Percentiles rank a stretch among this genome's conserved stretches.
phyloP scores from a whole-genome alignment of 495 filamentous ascomycete species.

The Lindgomyces ingoldianus region DNA sequence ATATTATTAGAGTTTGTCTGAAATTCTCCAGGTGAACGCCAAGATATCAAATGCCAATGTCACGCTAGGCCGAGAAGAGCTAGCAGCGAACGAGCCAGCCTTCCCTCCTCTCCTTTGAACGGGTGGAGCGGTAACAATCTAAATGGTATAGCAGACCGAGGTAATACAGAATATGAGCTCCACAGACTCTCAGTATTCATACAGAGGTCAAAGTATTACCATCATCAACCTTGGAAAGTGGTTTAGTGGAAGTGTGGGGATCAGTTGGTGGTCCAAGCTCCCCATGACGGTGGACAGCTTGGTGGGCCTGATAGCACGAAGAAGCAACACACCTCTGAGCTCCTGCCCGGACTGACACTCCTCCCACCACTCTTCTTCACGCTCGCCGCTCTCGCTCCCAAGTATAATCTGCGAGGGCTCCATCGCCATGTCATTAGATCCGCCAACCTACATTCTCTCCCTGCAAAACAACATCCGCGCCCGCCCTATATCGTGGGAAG shows the following conservation, averaged over 20 bases:
- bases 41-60: constrained; percentile 18
- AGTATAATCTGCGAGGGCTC: neutral
- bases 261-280: constrained; percentile 28
- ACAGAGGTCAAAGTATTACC: too few species aligned
- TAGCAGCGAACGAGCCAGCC: constrained; percentile 1
- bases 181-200: too few species aligned
- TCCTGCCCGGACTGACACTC: constrained; percentile 2
- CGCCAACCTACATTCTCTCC: constrained; percentile 84
- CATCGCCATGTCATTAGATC: constrained; percentile 77
- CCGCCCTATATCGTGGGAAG: constrained; percentile 96
- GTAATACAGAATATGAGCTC: too few species aligned
- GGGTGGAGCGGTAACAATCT: too few species aligned
- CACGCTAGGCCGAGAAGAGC: constrained; percentile 14
- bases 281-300: constrained; percentile 32
- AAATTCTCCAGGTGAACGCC: constrained; percentile 19
- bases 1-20: constrained; percentile 16
- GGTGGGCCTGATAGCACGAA: constrained; percentile 20
- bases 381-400: neutral
- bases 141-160: too few species aligned
- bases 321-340: constrained; percentile 20
- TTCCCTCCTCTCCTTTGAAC: too few species aligned
- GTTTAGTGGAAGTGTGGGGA: neutral
- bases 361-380: neutral
- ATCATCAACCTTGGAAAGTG: too few species aligned
- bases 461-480: constrained; percentile 93